These are phyloP conservation scores for Blastobotrys indianensis DNA, from an alignment of 1,139 yeast species.

Conservation along the genomic window DNA sequence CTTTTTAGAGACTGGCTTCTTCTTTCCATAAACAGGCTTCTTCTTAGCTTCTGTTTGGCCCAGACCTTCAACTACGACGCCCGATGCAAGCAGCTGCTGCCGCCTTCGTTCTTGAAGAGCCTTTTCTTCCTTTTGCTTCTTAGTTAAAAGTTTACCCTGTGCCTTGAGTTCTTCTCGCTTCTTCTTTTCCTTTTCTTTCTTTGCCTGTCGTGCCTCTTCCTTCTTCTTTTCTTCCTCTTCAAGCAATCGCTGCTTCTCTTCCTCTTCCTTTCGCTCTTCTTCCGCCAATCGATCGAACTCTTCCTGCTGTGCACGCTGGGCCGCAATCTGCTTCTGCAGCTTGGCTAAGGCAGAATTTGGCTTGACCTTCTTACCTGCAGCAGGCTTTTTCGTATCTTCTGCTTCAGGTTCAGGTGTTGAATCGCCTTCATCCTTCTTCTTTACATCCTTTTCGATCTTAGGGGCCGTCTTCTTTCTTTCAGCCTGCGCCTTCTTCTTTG, in stretches of 20 bases:
- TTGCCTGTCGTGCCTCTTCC: slow-evolving; percentile 59
- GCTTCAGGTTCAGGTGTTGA: slow-evolving; percentile 35
- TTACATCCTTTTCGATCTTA: slow-evolving; percentile 46
- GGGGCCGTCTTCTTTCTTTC: slow-evolving; percentile 80
- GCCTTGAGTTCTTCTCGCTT: slow-evolving; percentile 89
- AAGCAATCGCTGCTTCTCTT: slow-evolving; percentile 50
- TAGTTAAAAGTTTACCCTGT: slow-evolving; percentile 76
- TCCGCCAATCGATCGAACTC: slow-evolving; percentile 50
- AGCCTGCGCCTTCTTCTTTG: slow-evolving; percentile 85
- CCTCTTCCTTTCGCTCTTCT: slow-evolving; percentile 53
- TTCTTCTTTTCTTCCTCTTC: slow-evolving; percentile 59
- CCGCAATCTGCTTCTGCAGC: slow-evolving; percentile 71
- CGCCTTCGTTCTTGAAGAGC: slow-evolving; percentile 84
- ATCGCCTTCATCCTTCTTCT: slow-evolving; percentile 29
- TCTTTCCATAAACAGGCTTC: slow-evolving; percentile 68
- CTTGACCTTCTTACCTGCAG: slow-evolving; percentile 33
- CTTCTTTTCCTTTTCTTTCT: slow-evolving; percentile 67
- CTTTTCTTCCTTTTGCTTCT: slow-evolving; percentile 93
- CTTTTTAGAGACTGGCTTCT: slow-evolving; percentile 53
- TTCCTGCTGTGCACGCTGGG: slow-evolving; percentile 68
- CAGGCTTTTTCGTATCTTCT: slow-evolving; percentile 35
- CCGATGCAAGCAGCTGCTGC: slow-evolving; percentile 71
- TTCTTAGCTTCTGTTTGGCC: slow-evolving; percentile 43
- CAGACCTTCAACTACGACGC: slow-evolving; percentile 73
- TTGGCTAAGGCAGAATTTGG: slow-evolving; percentile 42